Evolutionary conservation across 2,329 filamentous ascomycete species (phyloP).

Genomic region (Ploettnerulaceae sp.): DNA sequence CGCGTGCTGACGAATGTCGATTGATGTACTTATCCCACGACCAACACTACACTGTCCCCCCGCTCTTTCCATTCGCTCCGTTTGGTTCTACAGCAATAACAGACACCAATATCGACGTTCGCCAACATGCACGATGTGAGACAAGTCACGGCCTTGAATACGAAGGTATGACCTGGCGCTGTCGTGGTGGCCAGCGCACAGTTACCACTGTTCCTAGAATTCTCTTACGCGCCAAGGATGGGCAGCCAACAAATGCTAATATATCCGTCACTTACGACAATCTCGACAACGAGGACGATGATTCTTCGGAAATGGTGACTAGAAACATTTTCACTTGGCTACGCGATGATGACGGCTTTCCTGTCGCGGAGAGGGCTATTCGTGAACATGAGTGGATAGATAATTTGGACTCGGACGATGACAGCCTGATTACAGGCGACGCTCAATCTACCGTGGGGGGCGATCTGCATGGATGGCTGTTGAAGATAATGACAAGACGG

Average conservation of each 20-base stretch:
- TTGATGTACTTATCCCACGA: constrained; percentile 24
- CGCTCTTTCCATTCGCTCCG: constrained; percentile 23
- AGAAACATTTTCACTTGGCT: constrained; percentile 33
- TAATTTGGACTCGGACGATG: constrained; percentile 29
- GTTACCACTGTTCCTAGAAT: constrained; percentile 9
- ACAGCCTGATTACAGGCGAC: constrained; percentile 20
- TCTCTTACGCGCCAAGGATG: constrained; percentile 14
- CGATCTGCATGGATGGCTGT: constrained; percentile 23
- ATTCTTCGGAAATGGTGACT: constrained; percentile 28
- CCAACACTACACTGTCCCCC: constrained; percentile 15
- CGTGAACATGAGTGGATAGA: constrained; percentile 33
- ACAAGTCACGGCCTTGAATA: constrained; percentile 20
- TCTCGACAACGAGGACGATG: constrained; percentile 23
- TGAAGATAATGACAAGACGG: constrained; percentile 17
- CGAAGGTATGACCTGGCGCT: constrained; percentile 18
- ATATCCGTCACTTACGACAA: constrained; percentile 18
- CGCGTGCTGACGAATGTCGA: constrained; percentile 25
- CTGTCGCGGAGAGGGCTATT: constrained; percentile 30
- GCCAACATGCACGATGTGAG: constrained; percentile 20
- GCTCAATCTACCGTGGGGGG: constrained; percentile 16
- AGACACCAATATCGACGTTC: constrained; percentile 23
- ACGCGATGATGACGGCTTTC: constrained; percentile 29
- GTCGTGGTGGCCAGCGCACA: constrained; percentile 11
- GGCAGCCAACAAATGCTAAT: constrained; percentile 13
- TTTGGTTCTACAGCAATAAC: constrained; percentile 21